These are phyloP conservation scores for Xylaria venustula DNA, from an alignment of 495 filamentous ascomycete genomes.

Conservation along the genomic window DNA sequence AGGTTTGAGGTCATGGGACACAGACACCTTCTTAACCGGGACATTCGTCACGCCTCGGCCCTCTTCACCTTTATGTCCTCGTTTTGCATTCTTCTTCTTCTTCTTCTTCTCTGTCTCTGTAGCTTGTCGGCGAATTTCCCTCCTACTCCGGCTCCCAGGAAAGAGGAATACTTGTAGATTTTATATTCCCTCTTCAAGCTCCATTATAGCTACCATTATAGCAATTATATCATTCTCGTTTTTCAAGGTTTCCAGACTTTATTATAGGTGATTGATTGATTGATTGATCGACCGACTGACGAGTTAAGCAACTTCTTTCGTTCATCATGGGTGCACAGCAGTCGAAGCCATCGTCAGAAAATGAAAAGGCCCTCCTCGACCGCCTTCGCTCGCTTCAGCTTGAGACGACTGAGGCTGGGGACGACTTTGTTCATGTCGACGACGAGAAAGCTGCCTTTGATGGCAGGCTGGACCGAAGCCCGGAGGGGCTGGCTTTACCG, in stretches of 20 bases:
- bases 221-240: too few relatives aligned
- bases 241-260: too few relatives aligned
- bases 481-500: constrained; percentile 44
- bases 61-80: background rate
- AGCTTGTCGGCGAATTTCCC: too few relatives aligned
- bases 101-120: background rate
- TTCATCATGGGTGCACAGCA: constrained; percentile 48
- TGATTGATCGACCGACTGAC: background rate
- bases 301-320: background rate
- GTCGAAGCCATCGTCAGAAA: constrained; percentile 35
- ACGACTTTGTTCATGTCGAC: constrained; percentile 51
- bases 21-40: background rate
- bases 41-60: background rate
- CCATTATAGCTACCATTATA: too few relatives aligned
- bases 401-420: constrained; percentile 31
- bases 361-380: constrained; percentile 45
- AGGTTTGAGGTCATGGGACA: too few relatives aligned
- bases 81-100: background rate
- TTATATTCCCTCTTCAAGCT: too few relatives aligned
- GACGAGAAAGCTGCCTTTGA: constrained; percentile 24
- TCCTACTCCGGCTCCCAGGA: too few relatives aligned
- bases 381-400: constrained; percentile 39
- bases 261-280: background rate
- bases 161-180: too few relatives aligned
- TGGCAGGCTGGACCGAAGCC: constrained; percentile 24